Evolutionary conservation across 164 flowering plant species (phyloP).

Genomic region (Hamamelis virginiana): DNA sequence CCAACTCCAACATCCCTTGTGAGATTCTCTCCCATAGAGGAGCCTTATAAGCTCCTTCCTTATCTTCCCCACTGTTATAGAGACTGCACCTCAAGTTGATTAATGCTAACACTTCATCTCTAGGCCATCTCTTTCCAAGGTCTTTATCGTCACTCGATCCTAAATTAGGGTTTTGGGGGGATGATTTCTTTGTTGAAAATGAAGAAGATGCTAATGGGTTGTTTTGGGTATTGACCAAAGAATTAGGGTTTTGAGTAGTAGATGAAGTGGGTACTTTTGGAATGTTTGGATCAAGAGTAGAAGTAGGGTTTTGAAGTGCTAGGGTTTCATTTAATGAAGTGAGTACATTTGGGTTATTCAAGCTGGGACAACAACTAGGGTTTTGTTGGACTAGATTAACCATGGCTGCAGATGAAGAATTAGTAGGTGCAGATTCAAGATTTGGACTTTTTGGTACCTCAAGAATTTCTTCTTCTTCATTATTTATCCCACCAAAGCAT

Average conservation of each 20-base stretch:
- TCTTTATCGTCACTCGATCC: conserved; percentile 27
- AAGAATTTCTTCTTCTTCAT: conserved; percentile 10
- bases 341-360: conserved; percentile 9
- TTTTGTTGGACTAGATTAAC: conserved; percentile 14
- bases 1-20: conserved; percentile 63
- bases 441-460: conserved; percentile 13
- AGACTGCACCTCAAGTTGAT: conserved; percentile 66
- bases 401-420: conserved; percentile 7
- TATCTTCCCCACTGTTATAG: conserved; percentile 22
- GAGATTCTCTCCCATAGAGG: conserved; percentile 87
- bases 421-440: conserved; percentile 10
- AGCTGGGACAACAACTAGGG: conserved; percentile 17
- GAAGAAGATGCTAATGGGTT: conserved; percentile 14
- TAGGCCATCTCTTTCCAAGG: conserved; percentile 74
- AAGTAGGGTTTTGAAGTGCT: conserved; percentile 20
- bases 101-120: conserved; percentile 69
- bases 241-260: conserved; percentile 23
- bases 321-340: conserved; percentile 15
- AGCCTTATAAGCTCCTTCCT: conserved; percentile 30
- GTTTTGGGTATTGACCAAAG: conserved; percentile 15
- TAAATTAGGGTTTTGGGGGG: conserved; percentile 21
- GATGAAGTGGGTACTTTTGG: conserved; percentile 11
- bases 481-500: conserved; percentile 3
- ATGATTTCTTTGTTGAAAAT: conserved; percentile 10
- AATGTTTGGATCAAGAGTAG: conserved; percentile 5